These are phyloP conservation scores for Silene noctiflora DNA, from an alignment of 179 eudicot species.

Conservation along the genomic window DNA sequence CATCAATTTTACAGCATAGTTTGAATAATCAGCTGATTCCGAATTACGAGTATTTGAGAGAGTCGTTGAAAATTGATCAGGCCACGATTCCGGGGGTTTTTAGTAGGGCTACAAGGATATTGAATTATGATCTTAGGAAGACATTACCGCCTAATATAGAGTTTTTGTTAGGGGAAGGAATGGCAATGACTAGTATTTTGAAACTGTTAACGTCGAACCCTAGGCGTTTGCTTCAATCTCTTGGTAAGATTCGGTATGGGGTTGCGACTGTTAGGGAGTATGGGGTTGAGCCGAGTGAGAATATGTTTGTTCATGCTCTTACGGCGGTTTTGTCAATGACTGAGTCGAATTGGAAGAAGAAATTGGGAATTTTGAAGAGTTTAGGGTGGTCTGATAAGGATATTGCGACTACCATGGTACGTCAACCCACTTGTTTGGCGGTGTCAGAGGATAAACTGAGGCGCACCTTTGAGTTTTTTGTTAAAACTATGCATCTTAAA, in stretches of 20 bases:
- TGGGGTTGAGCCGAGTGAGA: constrained; percentile 19
- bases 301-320: constrained; percentile 23
- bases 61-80: background rate
- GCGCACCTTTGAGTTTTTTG: constrained; percentile 18
- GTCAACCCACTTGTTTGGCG: constrained; percentile 15
- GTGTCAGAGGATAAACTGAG: constrained; percentile 26
- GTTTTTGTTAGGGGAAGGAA: constrained; percentile 16
- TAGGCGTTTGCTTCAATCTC: constrained; percentile 9
- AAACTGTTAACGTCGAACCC: constrained; percentile 21
- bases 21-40: constrained; percentile 20
- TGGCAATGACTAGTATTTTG: constrained; percentile 18
- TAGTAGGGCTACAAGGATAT: constrained; percentile 9
- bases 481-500: constrained; percentile 22
- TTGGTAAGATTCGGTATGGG: constrained; percentile 1
- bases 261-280: constrained; percentile 18
- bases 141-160: constrained; percentile 22
- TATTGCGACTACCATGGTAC: background rate
- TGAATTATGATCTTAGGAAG: constrained; percentile 15
- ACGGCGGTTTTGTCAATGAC: constrained; percentile 15
- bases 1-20: constrained; percentile 12
- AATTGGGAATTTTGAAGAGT: constrained; percentile 23
- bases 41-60: background rate
- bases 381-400: constrained; percentile 33
- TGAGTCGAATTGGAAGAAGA: constrained; percentile 24
- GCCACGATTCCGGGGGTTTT: background rate